Percentiles rank a stretch among this genome's conserved stretches.
Evolutionary conservation across 495 filamentous ascomycete species (phyloP).

Genomic region (Alectoria sarmentosa): DNA sequence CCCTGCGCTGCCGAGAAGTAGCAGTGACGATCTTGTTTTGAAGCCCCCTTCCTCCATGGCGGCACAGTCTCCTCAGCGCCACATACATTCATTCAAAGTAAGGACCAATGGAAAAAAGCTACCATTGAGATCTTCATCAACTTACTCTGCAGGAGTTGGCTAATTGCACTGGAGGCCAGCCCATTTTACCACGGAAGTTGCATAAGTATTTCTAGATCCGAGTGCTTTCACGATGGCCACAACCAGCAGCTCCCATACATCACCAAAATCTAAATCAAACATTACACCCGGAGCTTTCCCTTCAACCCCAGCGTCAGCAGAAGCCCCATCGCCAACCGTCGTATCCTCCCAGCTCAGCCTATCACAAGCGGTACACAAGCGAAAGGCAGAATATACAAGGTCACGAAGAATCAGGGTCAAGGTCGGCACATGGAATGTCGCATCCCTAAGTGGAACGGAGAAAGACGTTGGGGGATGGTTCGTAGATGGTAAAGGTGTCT

Average conservation of each 20-base stretch:
- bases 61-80: neutral
- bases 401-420: conserved; percentile 69
- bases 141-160: neutral
- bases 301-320: conserved; percentile 19
- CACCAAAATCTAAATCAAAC: neutral
- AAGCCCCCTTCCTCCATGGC: neutral
- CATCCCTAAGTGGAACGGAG: conserved; percentile 70
- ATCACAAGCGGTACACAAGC: conserved; percentile 56
- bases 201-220: neutral
- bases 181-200: neutral
- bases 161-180: neutral
- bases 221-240: conserved; percentile 6
- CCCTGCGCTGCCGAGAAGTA: neutral
- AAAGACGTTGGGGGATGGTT: conserved; percentile 85
- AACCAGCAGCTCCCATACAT: conserved; percentile 1
- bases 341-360: conserved; percentile 39
- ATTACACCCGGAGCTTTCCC: conserved; percentile 24
- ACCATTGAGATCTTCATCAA: too few species aligned
- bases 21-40: neutral
- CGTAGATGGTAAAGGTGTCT: conserved; percentile 62
- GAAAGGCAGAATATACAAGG: conserved; percentile 70
- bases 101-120: neutral
- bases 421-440: conserved; percentile 93
- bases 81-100: neutral
- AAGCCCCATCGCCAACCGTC: conserved; percentile 25